phyloP scores from a whole-genome alignment of 768 basidiomycete species.

The Xerocomus brunneocitrinus region DNA sequence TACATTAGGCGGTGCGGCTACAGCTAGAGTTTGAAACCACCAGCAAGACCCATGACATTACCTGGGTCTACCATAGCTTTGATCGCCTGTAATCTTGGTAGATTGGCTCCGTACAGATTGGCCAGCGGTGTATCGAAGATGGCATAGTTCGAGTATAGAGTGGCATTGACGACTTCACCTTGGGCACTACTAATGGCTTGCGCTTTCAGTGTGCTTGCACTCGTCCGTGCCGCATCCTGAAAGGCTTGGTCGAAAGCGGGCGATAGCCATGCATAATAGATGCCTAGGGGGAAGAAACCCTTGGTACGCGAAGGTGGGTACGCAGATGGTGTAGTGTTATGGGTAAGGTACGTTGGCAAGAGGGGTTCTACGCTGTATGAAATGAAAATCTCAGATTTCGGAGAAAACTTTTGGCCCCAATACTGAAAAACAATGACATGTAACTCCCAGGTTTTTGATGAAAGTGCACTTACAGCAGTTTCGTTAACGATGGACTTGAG shows the following conservation, averaged over 20 bases:
- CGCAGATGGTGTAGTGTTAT: slow-evolving; percentile 35
- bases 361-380: slow-evolving; percentile 42
- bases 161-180: slow-evolving; percentile 28
- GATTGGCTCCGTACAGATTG: slow-evolving; percentile 44
- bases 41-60: slow-evolving; percentile 50
- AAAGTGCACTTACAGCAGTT: slow-evolving; percentile 9
- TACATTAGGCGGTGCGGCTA: too few species aligned
- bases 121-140: slow-evolving; percentile 44
- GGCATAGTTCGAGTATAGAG: slow-evolving; percentile 54
- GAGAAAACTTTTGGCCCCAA: neutral
- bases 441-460: too few species aligned
- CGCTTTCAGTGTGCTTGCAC: slow-evolving; percentile 33
- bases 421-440: neutral
- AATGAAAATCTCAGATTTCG: neutral
- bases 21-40: slow-evolving; percentile 42
- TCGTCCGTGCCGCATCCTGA: slow-evolving; percentile 35
- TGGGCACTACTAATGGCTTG: slow-evolving; percentile 44
- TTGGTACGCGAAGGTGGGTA: slow-evolving; percentile 39
- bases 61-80: neutral
- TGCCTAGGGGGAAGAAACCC: slow-evolving; percentile 30
- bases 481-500: slow-evolving; percentile 11
- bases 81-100: slow-evolving; percentile 21
- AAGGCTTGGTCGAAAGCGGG: slow-evolving; percentile 12
- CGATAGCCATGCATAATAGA: neutral
- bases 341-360: slow-evolving; percentile 36